phyloP scores from a whole-genome alignment of 2,329 filamentous ascomycete genomes.

The Pseudogymnoascus pannorum region DNA sequence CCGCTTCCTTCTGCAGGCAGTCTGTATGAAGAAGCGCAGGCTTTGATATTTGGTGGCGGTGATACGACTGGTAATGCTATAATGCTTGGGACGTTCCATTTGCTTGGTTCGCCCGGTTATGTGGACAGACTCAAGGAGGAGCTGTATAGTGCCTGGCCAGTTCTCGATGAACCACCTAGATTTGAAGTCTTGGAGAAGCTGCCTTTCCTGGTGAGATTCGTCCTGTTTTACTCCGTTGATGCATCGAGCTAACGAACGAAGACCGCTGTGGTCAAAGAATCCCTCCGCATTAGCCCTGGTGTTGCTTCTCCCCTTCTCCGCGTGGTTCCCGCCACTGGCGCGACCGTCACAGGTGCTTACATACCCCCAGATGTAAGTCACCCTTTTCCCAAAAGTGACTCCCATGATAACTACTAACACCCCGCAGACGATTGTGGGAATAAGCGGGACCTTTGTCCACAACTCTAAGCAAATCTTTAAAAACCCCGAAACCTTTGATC shows the following conservation, averaged over 20 bases:
- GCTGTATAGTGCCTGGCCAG: constrained; percentile 32
- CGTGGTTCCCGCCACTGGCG: constrained; percentile 8
- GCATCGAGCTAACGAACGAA: constrained; percentile 22
- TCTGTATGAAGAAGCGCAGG: constrained; percentile 38
- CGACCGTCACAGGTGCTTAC: background rate
- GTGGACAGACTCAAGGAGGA: constrained; percentile 33
- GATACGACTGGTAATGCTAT: constrained; percentile 38
- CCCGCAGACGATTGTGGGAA: constrained; percentile 13
- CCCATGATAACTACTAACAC: background rate
- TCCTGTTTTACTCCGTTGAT: constrained; percentile 21
- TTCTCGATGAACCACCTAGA: constrained; percentile 24
- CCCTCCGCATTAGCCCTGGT: background rate
- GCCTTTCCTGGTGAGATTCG: constrained; percentile 16
- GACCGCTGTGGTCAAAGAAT: constrained; percentile 3
- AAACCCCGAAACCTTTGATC: constrained; percentile 17
- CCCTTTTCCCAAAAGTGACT: background rate
- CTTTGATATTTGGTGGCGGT: constrained; percentile 39
- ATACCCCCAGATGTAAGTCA: background rate
- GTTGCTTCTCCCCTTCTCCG: background rate
- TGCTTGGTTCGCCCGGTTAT: constrained; percentile 31
- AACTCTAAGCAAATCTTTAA: constrained; percentile 20
- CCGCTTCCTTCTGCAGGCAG: constrained; percentile 18
- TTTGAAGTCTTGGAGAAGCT: constrained; percentile 32
- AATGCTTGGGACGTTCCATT: constrained; percentile 34
- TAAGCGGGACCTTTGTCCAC: constrained; percentile 20